Base-by-base conservation (phyloP, 1,284 basidiomycete genomes). In the Boletus semigastroideus region DNA sequence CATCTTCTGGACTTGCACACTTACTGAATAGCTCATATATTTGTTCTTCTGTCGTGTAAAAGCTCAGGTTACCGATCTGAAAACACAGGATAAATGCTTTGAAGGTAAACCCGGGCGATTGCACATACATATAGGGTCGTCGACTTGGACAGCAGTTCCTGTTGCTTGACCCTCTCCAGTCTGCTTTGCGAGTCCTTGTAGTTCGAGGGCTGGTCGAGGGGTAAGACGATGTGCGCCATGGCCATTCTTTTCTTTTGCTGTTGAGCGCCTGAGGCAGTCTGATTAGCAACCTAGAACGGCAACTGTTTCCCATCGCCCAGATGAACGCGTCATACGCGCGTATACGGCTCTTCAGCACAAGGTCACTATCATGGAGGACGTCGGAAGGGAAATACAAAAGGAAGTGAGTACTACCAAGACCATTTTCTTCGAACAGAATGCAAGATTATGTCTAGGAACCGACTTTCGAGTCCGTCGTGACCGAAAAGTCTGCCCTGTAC, bases 1-100 rank as follows among this genome's bases (percentile, higher is more conserved):
- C 94, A 56, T 94, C 88, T 60, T 93, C 90, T 2, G 92, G 84
- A 59, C 82, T 88, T 38, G 94, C 85, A 61, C 94, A 97, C 75
- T 93, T 92, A 52, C 88, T 86, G 73, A 99, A 99, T 46, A 99
- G 75, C 72, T 99, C 96, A 75, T 98, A 98, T 73, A 99, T 98
- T 74, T 99, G 97, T 68, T 98, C 95, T 75, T 99, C 97, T 45
- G 96, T 98, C 11, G 95, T 98, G 75, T 92, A 97, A 74, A 96
- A 98, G 74, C 92, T 94, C 69, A 98, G 77, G 72, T 98, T 98
- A 65, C 95, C 97, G 65, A 99, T 87, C 84, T 98, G 60, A 65
- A 63, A 25, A 49, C 42, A 53, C 50, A 51, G 53, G 49, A 31
- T 47, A 17, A n/a, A 39, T 16, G 37, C 12, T 37, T 42, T 38